Percentiles rank a stretch among this genome's conserved stretches.
Conservation (phyloP, 768 basidiomycete genomes). For the Boletales sp. region DNA sequence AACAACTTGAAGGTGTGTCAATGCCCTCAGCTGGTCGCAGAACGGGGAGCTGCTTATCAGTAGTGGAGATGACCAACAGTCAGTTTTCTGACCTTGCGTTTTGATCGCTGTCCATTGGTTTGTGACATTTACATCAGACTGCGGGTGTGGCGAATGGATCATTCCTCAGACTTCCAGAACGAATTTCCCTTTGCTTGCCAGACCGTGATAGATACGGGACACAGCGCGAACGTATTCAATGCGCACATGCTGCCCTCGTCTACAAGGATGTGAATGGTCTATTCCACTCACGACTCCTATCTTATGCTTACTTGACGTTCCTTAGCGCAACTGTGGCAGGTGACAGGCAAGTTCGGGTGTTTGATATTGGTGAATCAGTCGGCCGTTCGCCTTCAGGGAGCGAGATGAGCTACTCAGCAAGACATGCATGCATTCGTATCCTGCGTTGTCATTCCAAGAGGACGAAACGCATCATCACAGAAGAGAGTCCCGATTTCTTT, state of each 20-base stretch:
- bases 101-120: background rate
- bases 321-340: conserved; percentile 68
- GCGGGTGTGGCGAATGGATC: conserved; percentile 74
- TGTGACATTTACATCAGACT: conserved; percentile 40
- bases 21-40: conserved; percentile 71
- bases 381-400: conserved; percentile 36
- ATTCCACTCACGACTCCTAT: conserved; percentile 10
- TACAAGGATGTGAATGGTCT: conserved; percentile 61
- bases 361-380: conserved; percentile 55
- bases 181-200: conserved; percentile 66
- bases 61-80: conserved; percentile 75
- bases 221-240: conserved; percentile 83
- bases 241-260: conserved; percentile 76
- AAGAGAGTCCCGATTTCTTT: conserved; percentile 74
- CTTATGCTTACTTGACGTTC: conserved; percentile 7
- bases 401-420: conserved; percentile 45
- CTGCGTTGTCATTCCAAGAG: conserved; percentile 69
- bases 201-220: conserved; percentile 73
- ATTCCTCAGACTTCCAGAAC: conserved; percentile 28
- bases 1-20: conserved; percentile 55
- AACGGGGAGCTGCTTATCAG: conserved; percentile 64
- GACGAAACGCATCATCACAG: conserved; percentile 77
- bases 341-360: conserved; percentile 74
- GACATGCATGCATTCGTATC: conserved; percentile 47
- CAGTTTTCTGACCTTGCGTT: conserved; percentile 15